These are phyloP conservation scores for Asclepias syriaca DNA, from an alignment of 257 asterid genomes.

Conservation along the genomic window DNA sequence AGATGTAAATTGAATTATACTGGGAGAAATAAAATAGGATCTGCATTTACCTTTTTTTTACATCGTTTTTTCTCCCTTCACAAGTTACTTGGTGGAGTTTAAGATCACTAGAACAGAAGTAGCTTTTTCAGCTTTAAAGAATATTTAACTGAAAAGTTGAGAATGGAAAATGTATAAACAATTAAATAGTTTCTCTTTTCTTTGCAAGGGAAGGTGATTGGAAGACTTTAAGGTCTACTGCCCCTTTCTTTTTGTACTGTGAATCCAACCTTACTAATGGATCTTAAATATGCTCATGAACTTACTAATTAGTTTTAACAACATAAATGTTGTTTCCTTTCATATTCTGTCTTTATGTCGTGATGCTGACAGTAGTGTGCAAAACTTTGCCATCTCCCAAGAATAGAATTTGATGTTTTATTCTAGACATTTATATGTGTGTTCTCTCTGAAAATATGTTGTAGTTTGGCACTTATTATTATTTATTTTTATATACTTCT, in stretches of 20 bases:
- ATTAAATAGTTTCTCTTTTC: not conserved
- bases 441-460: too few species aligned
- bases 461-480: not conserved
- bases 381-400: not conserved
- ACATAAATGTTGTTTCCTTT: not conserved
- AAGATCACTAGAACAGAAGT: not conserved
- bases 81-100: not conserved
- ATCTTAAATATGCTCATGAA: not conserved
- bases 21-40: not conserved
- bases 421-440: not conserved
- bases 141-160: not conserved
- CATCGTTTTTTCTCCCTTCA: not conserved
- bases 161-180: not conserved
- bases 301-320: not conserved
- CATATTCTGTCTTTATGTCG: not conserved
- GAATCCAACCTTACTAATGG: not conserved
- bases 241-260: not conserved
- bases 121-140: not conserved
- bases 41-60: not conserved
- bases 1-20: not conserved
- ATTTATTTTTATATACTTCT: slow-evolving; percentile 4
- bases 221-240: not conserved
- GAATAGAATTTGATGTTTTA: not conserved
- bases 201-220: not conserved
- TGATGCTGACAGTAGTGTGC: not conserved